Percentiles rank a stretch among this genome's conserved stretches.
Conservation (phyloP, 2,329 filamentous ascomycete species). For the Stachybotrys elegans region DNA sequence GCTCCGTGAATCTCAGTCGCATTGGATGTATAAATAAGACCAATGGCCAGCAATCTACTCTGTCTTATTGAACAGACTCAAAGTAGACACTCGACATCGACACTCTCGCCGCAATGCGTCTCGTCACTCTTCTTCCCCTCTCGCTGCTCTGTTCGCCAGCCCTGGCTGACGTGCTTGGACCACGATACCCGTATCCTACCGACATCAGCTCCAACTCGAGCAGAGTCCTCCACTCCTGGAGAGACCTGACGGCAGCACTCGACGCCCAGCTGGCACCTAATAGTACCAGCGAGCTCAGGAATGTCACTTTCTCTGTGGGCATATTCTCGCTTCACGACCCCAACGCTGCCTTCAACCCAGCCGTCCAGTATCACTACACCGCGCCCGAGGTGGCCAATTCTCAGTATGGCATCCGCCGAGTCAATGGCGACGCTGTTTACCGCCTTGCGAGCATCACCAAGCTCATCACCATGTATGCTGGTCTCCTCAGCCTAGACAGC, state of each 20-base stretch:
- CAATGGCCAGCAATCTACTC: no score
- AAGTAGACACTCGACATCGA: no score
- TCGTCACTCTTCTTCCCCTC: no score
- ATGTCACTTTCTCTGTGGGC: slow-evolving; percentile 10
- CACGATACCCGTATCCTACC: slow-evolving; percentile 3
- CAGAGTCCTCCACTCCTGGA: slow-evolving; percentile 2
- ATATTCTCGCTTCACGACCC: slow-evolving; percentile 11
- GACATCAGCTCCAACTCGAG: slow-evolving; percentile 4
- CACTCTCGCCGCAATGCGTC: no score
- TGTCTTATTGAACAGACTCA: no score
- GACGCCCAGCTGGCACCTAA: not conserved
- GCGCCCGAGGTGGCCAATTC: slow-evolving; percentile 2
- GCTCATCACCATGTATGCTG: slow-evolving; percentile 30
- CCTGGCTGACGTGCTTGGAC: slow-evolving; percentile 5
- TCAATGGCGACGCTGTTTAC: slow-evolving; percentile 36
- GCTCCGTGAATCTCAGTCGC: no score
- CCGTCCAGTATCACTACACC: slow-evolving; percentile 10
- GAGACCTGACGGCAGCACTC: slow-evolving; percentile 3
- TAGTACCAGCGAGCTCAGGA: slow-evolving; percentile 1
- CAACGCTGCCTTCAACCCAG: slow-evolving; percentile 1
- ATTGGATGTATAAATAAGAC: no score
- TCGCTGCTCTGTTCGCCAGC: not conserved
- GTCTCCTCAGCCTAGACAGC: slow-evolving; percentile 18
- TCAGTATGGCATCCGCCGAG: slow-evolving; percentile 10
- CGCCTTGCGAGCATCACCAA: slow-evolving; percentile 38